These are phyloP conservation scores for Umbelopsis sp. DNA, from an alignment of 371 early-diverging fungal genomes.

Conservation along the genomic window DNA sequence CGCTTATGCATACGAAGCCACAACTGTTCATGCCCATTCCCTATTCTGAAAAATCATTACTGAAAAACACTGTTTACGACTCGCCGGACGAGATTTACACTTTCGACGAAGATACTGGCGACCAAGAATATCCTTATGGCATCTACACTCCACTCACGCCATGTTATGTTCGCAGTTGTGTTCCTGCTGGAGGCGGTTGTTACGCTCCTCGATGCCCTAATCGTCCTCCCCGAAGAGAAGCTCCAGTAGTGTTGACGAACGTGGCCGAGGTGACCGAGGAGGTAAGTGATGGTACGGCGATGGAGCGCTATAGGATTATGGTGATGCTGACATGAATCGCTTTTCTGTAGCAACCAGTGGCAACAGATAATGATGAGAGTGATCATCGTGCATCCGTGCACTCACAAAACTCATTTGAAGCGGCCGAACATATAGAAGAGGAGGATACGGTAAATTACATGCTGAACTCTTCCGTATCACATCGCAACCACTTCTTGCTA, in stretches of 20 bases:
- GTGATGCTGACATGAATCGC: background rate
- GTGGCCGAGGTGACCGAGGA: slow-evolving; percentile 23
- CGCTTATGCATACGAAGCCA: slow-evolving; percentile 40
- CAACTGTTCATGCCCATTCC: slow-evolving; percentile 42
- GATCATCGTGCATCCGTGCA: background rate
- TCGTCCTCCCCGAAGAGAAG: slow-evolving; percentile 30
- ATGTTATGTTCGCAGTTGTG: slow-evolving; percentile 42
- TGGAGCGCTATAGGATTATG: slow-evolving; percentile 6
- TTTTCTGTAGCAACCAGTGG: slow-evolving; percentile 8
- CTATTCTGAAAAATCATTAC: slow-evolving; percentile 50
- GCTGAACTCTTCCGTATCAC: no score
- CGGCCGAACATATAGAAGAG: slow-evolving; percentile 13
- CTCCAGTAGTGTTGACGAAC: slow-evolving; percentile 24
- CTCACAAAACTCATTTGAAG: slow-evolving; percentile 16
- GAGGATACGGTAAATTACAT: background rate
- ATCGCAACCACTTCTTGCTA: no score
- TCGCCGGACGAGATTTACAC: slow-evolving; percentile 49
- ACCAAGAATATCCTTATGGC: slow-evolving; percentile 36
- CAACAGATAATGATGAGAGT: slow-evolving; percentile 28
- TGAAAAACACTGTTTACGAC: slow-evolving; percentile 38
- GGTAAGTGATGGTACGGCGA: slow-evolving; percentile 16
- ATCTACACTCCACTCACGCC: slow-evolving; percentile 34
- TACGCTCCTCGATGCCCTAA: slow-evolving; percentile 50
- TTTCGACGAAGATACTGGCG: slow-evolving; percentile 38
- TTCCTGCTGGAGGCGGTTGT: slow-evolving; percentile 41